phyloP scores from a whole-genome alignment of 805 yeast species.

The Peterozyma xylosa region DNA sequence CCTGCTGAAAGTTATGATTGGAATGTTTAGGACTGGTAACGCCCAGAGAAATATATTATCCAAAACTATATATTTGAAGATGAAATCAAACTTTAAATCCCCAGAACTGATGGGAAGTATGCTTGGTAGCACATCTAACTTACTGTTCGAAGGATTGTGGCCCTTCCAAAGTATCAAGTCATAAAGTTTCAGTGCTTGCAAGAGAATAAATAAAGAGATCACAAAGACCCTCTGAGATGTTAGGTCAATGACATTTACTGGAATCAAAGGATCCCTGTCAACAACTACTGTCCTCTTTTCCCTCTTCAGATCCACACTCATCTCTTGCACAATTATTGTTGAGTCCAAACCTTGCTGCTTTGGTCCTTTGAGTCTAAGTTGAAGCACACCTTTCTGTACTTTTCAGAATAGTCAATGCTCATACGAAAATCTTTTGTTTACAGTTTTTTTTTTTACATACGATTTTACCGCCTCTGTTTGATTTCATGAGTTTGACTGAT shows the following conservation, averaged over 20 bases:
- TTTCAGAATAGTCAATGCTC: too few species aligned
- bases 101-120: conserved; percentile 12
- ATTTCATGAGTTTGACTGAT: conserved; percentile 15
- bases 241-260: conserved; percentile 57
- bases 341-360: too few species aligned
- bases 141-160: conserved; percentile 18
- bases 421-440: too few species aligned
- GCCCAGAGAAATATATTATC: conserved; percentile 67
- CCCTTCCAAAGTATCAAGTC: conserved; percentile 57
- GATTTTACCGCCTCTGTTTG: background rate
- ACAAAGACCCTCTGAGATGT: conserved; percentile 71
- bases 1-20: conserved; percentile 62
- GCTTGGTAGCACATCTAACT: conserved; percentile 11
- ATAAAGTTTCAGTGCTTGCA: conserved; percentile 84
- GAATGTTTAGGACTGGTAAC: conserved; percentile 71
- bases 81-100: conserved; percentile 44
- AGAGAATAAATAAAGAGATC: conserved; percentile 54
- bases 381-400: too few species aligned
- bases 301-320: background rate
- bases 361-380: too few species aligned
- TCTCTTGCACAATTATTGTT: background rate
- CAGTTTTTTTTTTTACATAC: too few species aligned
- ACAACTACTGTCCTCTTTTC: background rate
- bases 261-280: conserved; percentile 39
- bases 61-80: conserved; percentile 61